Evolutionary conservation across 176 grass and related monocot species (phyloP).

Genomic region (Alopecurus myosuroides): DNA sequence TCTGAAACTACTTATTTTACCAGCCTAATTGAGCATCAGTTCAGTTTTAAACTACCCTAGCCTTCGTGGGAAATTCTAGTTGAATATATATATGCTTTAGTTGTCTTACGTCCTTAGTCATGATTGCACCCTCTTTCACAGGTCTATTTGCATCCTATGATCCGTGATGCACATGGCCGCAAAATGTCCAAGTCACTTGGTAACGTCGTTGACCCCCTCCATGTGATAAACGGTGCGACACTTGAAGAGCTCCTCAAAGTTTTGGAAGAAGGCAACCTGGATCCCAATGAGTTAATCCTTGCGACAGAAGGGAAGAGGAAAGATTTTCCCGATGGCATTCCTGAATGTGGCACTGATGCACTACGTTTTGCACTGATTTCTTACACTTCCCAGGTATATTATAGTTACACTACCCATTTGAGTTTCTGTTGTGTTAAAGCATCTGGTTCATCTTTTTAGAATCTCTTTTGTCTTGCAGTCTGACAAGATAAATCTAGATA

Average conservation of each 20-base stretch:
- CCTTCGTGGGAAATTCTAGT: background rate
- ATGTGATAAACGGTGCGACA: conserved; percentile 79
- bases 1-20: background rate
- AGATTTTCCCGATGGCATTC: conserved; percentile 87
- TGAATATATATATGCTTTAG: conserved; percentile 20
- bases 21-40: background rate
- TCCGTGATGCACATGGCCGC: conserved; percentile 79
- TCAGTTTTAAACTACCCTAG: background rate
- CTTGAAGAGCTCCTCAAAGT: conserved; percentile 66
- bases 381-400: conserved; percentile 80
- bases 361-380: conserved; percentile 83
- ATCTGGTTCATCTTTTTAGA: conserved; percentile 12
- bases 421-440: conserved; percentile 5
- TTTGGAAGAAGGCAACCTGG: conserved; percentile 83
- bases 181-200: conserved; percentile 94
- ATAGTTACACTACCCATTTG: conserved; percentile 21
- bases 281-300: conserved; percentile 53
- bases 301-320: conserved; percentile 73
- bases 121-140: conserved; percentile 2
- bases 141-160: conserved; percentile 94
- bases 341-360: conserved; percentile 90
- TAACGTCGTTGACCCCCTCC: conserved; percentile 81
- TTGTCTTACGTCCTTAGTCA: background rate
- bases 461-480: conserved; percentile 38
- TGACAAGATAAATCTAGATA: conserved; percentile 94